A percentile compares a stretch with the other conserved stretches of the same genome.
Conservation (phyloP, 208 protist genomes). For the Giardia muris region DNA sequence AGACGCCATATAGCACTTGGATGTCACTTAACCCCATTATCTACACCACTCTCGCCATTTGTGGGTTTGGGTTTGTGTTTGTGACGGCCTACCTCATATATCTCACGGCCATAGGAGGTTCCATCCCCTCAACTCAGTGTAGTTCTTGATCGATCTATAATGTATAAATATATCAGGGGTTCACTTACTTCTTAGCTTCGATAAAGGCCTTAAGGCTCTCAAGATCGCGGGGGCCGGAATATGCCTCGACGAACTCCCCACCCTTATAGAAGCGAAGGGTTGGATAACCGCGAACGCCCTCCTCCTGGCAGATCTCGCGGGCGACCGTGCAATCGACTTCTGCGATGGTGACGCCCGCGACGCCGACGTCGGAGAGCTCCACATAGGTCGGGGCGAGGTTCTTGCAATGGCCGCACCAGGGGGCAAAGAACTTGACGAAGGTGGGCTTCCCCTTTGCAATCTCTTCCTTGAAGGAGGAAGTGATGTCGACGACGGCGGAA, state of each 20-base stretch:
- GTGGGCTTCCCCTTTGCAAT: conserved; percentile 6
- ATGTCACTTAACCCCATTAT: neutral
- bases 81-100: neutral
- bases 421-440: conserved; percentile 34
- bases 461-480: neutral
- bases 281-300: conserved; percentile 31
- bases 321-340: conserved; percentile 34
- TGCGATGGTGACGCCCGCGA: neutral
- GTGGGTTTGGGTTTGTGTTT: neutral
- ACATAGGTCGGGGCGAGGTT: conserved; percentile 28
- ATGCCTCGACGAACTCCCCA: conserved; percentile 23
- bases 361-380: neutral
- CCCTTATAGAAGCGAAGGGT: conserved; percentile 29
- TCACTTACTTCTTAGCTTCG: neutral
- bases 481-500: neutral
- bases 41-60: neutral
- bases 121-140: too few relatives aligned
- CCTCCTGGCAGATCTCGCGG: conserved; percentile 26
- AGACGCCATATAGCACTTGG: neutral
- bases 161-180: too few relatives aligned
- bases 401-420: conserved; percentile 41
- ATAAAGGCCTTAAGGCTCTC: conserved; percentile 22
- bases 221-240: neutral
- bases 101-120: too few relatives aligned
- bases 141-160: too few relatives aligned